Base-by-base conservation (phyloP, 768 basidiomycete species). In the Psilocybe tampanensis region DNA sequence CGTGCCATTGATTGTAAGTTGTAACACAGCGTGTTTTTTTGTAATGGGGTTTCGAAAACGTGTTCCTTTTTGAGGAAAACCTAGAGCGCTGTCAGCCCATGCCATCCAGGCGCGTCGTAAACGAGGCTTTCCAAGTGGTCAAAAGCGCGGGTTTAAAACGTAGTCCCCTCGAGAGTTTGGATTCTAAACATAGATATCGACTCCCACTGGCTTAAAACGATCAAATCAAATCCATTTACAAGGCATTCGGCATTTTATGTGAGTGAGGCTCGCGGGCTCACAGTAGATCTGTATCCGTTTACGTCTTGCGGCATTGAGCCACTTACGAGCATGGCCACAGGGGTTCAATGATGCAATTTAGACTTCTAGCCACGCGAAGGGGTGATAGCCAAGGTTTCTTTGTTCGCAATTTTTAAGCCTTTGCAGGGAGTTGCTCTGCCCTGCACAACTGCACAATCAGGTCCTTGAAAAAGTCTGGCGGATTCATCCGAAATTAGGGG, bases 301-400 rank as follows among this genome's bases (percentile, higher is more conserved):
- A 50, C 55, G 44, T n/a, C n/a, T n/a, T 56, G 52, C 44, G 34
- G 15, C 50, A 41, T 43, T 52, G 19, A 22, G 5, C 36, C 21
- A 51, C 49, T 21, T 22, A 47, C 42, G 22, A 52, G 45, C 52
- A 58, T 49, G 56, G 57, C 57, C 58, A 58, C 60, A 64, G 60
- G 59, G 56, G 47, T 44, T 44, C 48, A 39, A 55, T 62, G 60
- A 61, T 61, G 56, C 54, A 64, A 64, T 64, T 62, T 64, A 64
- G 63, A 56, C 60, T 60, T 58, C 55, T 29, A 22, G 49, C 55
- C 48, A 56, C 55, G 55, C 39, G 50, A 42, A n/a, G n/a, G 9
- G 29, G 29, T 9, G 29, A 48, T 45, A 24, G 45, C 39, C 42
- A 45, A 55, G 59, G 39, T 42, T 45, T 22, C 49, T 53, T 22